phyloP scores from a whole-genome alignment of 345 rosid species.

The Triadica sebifera region DNA sequence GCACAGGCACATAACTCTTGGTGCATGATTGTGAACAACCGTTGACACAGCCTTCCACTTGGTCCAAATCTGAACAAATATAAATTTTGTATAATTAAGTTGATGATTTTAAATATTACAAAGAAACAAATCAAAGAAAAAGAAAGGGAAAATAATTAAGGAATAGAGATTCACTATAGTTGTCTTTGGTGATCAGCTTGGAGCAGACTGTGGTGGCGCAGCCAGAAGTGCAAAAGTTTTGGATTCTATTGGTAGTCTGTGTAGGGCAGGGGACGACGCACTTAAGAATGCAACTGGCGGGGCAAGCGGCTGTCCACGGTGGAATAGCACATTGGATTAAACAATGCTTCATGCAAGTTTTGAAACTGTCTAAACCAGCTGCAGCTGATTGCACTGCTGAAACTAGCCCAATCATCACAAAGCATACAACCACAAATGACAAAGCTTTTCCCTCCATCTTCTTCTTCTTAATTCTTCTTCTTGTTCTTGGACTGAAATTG shows the following conservation, averaged over 20 bases:
- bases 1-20: not conserved
- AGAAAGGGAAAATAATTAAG: no score
- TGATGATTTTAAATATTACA: no score
- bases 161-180: not conserved
- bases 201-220: not conserved
- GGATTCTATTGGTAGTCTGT: not conserved
- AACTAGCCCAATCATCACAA: no score
- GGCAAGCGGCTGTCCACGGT: not conserved
- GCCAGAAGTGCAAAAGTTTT: not conserved
- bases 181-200: not conserved
- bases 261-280: not conserved
- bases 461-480: no score
- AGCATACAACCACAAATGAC: no score
- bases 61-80: not conserved
- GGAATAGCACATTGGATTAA: not conserved
- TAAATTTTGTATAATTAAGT: no score
- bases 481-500: no score
- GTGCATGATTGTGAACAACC: constrained; percentile 1
- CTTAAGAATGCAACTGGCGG: not conserved
- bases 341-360: not conserved
- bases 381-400: not conserved
- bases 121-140: no score
- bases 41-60: not conserved
- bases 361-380: no score
- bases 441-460: no score